phyloP scores from a whole-genome alignment of 2,329 filamentous ascomycete species.

The Venturia carpophila region DNA sequence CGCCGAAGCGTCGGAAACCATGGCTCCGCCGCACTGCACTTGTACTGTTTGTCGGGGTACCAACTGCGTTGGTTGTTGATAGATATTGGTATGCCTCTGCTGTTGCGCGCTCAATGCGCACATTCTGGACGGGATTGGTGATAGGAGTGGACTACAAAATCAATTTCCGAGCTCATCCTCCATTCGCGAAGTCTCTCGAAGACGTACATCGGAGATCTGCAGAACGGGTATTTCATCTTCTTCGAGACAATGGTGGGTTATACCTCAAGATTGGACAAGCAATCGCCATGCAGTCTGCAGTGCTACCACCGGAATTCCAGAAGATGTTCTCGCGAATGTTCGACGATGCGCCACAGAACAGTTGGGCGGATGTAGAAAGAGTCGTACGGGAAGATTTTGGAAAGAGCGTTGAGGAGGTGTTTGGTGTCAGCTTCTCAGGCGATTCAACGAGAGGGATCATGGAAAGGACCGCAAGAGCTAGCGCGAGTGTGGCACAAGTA shows the following conservation, averaged over 20 bases:
- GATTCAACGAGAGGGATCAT: constrained; percentile 56
- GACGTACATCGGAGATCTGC: constrained; percentile 80
- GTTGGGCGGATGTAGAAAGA: constrained; percentile 74
- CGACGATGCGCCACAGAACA: constrained; percentile 90
- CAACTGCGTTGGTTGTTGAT: constrained; percentile 59
- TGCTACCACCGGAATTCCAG: constrained; percentile 89
- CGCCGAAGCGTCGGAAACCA: constrained; percentile 54
- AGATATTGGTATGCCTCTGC: constrained; percentile 69
- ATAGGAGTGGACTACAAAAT: constrained; percentile 93
- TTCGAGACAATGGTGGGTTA: constrained; percentile 80
- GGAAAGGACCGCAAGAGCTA: constrained; percentile 65
- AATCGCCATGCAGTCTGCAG: constrained; percentile 94
- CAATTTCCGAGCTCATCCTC: constrained; percentile 79
- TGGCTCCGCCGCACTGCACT: constrained; percentile 69
- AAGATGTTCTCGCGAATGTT: constrained; percentile 96
- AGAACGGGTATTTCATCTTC: constrained; percentile 69
- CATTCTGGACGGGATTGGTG: constrained; percentile 69
- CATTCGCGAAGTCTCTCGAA: constrained; percentile 62
- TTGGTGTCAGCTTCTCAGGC: constrained; percentile 74
- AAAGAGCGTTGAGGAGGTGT: constrained; percentile 77
- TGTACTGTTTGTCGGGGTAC: constrained; percentile 50
- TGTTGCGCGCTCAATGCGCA: constrained; percentile 68
- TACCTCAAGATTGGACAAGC: constrained; percentile 98
- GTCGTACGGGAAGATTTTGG: constrained; percentile 86
- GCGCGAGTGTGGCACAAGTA: constrained; percentile 91